Conservation (phyloP, 2,329 filamentous ascomycete species). For the Cordyceps fumosorosea region DNA sequence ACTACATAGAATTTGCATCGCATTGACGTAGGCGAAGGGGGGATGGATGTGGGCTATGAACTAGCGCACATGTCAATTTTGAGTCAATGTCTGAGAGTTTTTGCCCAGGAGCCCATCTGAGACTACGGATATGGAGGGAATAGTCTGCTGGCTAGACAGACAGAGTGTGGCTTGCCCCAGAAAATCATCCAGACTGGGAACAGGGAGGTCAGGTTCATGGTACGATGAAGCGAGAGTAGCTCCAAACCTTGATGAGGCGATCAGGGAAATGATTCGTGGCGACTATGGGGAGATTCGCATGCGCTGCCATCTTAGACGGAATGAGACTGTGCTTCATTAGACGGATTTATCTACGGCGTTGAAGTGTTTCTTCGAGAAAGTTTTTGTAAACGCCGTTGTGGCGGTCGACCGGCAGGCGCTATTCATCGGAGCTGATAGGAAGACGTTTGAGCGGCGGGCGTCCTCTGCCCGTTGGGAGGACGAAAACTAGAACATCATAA, state of each 20-base stretch:
- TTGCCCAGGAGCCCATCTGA: not conserved
- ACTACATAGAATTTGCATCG: not conserved
- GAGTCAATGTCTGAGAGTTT: not conserved
- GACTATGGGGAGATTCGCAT: not conserved
- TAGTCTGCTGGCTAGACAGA: not conserved
- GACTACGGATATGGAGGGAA: not conserved
- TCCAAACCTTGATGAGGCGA: conserved; percentile 7
- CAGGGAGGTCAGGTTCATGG: not conserved
- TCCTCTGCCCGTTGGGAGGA: not conserved
- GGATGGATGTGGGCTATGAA: not conserved
- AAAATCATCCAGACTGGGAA: not conserved
- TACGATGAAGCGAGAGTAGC: conserved; percentile 6
- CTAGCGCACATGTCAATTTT: conserved; percentile 5
- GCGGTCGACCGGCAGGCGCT: not conserved
- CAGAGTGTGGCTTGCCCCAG: conserved; percentile 2
- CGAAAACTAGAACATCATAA: not conserved
- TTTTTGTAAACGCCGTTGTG: not conserved
- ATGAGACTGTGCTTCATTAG: not conserved
- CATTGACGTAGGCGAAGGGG: not conserved
- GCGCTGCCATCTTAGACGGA: not conserved
- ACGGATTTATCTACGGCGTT: not conserved
- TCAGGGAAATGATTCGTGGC: not conserved
- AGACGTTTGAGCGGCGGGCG: not conserved
- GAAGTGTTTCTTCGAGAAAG: not conserved
- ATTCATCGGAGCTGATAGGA: not conserved